A percentile compares a stretch with the other conserved stretches of the same genome.
phyloP scores from a whole-genome alignment of 2,329 filamentous ascomycete genomes.

The Clonostachys rhizophaga region DNA sequence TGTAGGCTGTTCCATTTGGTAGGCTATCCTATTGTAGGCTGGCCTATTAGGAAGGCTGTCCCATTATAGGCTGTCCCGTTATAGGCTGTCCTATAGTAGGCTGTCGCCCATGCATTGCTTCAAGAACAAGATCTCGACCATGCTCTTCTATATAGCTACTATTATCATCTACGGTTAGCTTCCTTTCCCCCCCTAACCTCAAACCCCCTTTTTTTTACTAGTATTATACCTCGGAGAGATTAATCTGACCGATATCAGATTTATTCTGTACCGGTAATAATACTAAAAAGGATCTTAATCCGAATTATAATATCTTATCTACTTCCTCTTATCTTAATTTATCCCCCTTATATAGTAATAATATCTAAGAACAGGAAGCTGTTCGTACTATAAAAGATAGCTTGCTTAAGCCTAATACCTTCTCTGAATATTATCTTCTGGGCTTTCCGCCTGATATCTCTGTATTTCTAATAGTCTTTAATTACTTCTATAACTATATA shows the following conservation, averaged over 20 bases:
- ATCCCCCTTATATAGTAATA: not conserved
- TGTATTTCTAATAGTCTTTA: not conserved
- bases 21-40: too few species aligned
- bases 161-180: slow-evolving; percentile 36
- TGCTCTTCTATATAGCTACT: slow-evolving; percentile 38
- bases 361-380: not conserved
- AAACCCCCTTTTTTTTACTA: not conserved
- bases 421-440: slow-evolving; percentile 50
- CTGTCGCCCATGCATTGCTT: too few species aligned
- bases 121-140: slow-evolving; percentile 34
- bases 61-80: too few species aligned
- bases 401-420: slow-evolving; percentile 19
- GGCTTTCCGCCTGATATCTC: slow-evolving; percentile 30
- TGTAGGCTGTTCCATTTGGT: too few species aligned
- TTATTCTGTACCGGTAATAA: not conserved
- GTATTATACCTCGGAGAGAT: not conserved
- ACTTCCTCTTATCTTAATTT: slow-evolving; percentile 7
- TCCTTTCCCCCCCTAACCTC: not conserved
- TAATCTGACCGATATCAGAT: not conserved
- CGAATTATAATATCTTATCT: not conserved
- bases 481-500: not conserved
- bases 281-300: not conserved
- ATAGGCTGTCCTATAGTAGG: too few species aligned
- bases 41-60: too few species aligned
- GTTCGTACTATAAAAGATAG: not conserved